Base-by-base conservation (phyloP, 106 monocot species). In the Phalaenopsis aphrodite region DNA sequence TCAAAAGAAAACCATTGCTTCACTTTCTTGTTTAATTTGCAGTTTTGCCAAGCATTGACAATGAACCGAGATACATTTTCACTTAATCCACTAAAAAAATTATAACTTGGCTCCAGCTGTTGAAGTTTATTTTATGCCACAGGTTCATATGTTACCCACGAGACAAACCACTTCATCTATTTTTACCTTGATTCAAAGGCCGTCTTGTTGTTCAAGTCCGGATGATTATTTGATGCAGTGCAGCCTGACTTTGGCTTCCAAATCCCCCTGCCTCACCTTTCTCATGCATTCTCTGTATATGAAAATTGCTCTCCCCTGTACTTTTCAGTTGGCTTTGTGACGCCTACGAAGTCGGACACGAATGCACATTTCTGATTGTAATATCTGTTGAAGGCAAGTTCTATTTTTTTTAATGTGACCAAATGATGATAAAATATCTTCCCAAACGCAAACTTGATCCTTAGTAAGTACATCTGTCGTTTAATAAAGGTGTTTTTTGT, bases 101-200 rank as follows among this genome's bases (percentile, higher is more conserved):
- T 61, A 61, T 61, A 61, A 61, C 61, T 3, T 17, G 4, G 61
- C 61, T 61, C 21, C 10, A 61, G 21, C 56, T 17, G 56, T 0
- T 21, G 21, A 61, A 61, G n/a, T 61, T 21, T 39, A 69, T 69
- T 69, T 18, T 74, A 42, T 19, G 4, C 57, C 6, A 17, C 82
- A 82, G 91, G 91, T 21, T 91, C 91, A 52, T 91, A 86, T 42
- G 91, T 91, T 39, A 91, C 91, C 0, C 91, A 91, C 47, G 91
- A 91, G 79, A 88, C 88, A 3, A 91, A 91, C 79, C 87, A 85
- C 79, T 91, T 91, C 77, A 84, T 91, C 42, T 91, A 91, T 56
- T 91, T 91, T 77, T 91, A 91, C 81, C 64, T 91, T 61, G 88
- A 91, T 41, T 77, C 85, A 14, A 91, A 91, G 74, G 91, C 91